Base-by-base conservation (phyloP, 2,329 filamentous ascomycete species). In the Tetracladium maxilliforme region DNA sequence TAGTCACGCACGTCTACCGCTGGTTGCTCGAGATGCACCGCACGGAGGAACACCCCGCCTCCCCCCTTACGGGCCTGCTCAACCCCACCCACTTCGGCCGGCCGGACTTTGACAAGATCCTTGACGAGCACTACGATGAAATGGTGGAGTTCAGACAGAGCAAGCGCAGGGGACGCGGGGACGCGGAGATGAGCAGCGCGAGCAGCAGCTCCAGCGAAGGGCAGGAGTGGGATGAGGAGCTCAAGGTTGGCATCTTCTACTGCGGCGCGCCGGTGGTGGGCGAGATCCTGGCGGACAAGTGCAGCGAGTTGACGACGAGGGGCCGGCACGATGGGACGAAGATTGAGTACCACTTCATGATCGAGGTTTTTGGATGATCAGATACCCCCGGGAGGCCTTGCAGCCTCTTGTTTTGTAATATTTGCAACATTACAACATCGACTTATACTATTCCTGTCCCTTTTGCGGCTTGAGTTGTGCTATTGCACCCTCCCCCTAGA, bases 1-100 rank as follows among this genome's bases (percentile, higher is more conserved):
- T 68, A n/a, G 52, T 54, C 0, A 58, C 57, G 1, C 61, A 70
- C 26, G 54, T 70, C 0, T 70, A 64, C 38, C 52, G 64, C 6
- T 68, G 61, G 50, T 45, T 70, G 0, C 52, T 70, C 2, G 66
- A 70, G 39, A 59, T 56, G 37, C 61, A 68, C 31, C 59, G 64
- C 6, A 68, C 63, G 1, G 40, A 54, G 1, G 47, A 53, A 3
- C 51, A 63, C 25, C 62, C 63, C 0, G 52, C 54, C n/a, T 64
- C 59, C 7, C 58, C 61, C 0, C 45, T 69, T 3, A 69, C 64
- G 0, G 63, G 64, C 0, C 45, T 70, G 3, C 49, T 65, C 7
- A 64, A 62, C 25, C 51, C 57, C 0, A 67, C 60, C 11, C 53
- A 58, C 24, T 70, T 69, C 28, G 63, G 64, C 6, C 46, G 65